Conservation (phyloP, 2,329 filamentous ascomycete species). For the Blastomyces gilchristii region DNA sequence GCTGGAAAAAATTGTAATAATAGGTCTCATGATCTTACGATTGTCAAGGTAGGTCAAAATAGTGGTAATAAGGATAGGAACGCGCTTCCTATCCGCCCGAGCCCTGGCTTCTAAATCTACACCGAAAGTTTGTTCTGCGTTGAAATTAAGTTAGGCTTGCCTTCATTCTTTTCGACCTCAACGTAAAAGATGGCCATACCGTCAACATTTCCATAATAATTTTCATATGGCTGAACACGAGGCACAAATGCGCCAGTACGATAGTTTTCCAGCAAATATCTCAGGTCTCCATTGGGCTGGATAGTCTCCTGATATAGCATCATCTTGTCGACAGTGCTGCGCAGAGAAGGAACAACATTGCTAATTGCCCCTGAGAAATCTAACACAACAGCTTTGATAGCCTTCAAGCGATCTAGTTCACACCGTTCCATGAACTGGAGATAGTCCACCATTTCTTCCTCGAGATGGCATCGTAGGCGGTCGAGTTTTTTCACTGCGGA, state of each 20-base stretch:
- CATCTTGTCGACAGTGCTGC: constrained; percentile 96
- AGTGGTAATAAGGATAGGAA: constrained; percentile 83
- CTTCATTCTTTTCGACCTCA: background rate
- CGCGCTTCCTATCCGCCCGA: constrained; percentile 86
- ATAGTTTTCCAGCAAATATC: constrained; percentile 94
- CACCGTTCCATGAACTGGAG: constrained; percentile 95
- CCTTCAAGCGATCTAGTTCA: constrained; percentile 89
- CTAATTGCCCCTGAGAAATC: constrained; percentile 96
- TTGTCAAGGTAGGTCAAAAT: constrained; percentile 92
- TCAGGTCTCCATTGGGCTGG: constrained; percentile 79
- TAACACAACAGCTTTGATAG: constrained; percentile 93
- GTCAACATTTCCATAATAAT: constrained; percentile 97
- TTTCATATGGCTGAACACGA: constrained; percentile 87
- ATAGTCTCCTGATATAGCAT: constrained; percentile 98
- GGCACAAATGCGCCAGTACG: constrained; percentile 87
- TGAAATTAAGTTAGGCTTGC: constrained; percentile 9
- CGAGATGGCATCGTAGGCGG: constrained; percentile 81
- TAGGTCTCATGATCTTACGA: constrained; percentile 35
- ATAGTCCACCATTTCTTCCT: constrained; percentile 87
- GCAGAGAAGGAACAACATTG: constrained; percentile 92
- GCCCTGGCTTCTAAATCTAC: constrained; percentile 95
- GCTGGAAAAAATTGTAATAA: constrained; percentile 1
- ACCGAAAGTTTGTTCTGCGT: constrained; percentile 80
- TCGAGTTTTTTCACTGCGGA: constrained; percentile 75
- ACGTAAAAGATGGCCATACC: constrained; percentile 29